phyloP scores from a whole-genome alignment of 352 stramenopile genomes.

The Phytophthora tentaculata region DNA sequence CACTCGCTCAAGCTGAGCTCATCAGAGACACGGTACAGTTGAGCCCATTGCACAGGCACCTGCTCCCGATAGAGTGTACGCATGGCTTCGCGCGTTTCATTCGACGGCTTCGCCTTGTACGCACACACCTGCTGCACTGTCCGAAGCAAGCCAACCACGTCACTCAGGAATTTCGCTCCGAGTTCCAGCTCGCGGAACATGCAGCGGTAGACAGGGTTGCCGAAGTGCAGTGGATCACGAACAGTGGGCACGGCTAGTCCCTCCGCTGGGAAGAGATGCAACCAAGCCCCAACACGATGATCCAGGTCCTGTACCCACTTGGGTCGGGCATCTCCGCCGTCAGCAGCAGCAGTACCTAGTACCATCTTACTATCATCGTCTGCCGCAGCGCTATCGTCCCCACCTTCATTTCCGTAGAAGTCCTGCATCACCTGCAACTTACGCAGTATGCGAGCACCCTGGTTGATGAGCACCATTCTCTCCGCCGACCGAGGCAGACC shows the following conservation, averaged over 20 bases:
- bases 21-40: slow-evolving; percentile 61
- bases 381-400: slow-evolving; percentile 35
- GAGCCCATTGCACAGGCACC: slow-evolving; percentile 63
- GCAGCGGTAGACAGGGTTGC: slow-evolving; percentile 92
- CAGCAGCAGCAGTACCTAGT: slow-evolving; percentile 32
- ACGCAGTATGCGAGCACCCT: slow-evolving; percentile 77
- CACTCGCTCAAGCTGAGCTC: slow-evolving; percentile 80
- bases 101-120: slow-evolving; percentile 89
- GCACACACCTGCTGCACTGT: slow-evolving; percentile 79
- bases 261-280: slow-evolving; percentile 59
- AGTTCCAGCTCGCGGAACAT: slow-evolving; percentile 90
- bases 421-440: slow-evolving; percentile 89
- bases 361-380: slow-evolving; percentile 75
- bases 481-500: slow-evolving; percentile 93
- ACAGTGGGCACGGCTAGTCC: slow-evolving; percentile 50
- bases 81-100: slow-evolving; percentile 87
- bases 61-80: slow-evolving; percentile 74
- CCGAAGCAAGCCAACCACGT: slow-evolving; percentile 72
- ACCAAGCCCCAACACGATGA: slow-evolving; percentile 64
- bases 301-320: slow-evolving; percentile 89
- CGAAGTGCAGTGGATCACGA: slow-evolving; percentile 65
- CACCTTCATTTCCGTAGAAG: slow-evolving; percentile 72
- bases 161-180: slow-evolving; percentile 65
- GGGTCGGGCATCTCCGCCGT: slow-evolving; percentile 55
- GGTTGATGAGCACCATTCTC: slow-evolving; percentile 86